Conservation (phyloP, 305 asterid species). For the Fraxinus nigra region DNA sequence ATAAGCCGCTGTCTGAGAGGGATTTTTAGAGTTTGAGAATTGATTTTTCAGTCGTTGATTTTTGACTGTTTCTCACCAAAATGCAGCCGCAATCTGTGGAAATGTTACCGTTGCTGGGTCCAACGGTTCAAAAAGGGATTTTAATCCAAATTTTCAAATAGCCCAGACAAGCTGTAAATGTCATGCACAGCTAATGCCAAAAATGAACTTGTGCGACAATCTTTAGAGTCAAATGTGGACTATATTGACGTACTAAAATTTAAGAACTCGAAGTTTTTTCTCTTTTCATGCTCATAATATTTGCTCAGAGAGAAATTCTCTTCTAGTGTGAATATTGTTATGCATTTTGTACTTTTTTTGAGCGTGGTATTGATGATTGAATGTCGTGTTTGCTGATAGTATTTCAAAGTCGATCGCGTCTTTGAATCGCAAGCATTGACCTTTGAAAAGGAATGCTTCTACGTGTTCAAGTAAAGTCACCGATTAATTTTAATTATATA, state of each 20-base stretch:
- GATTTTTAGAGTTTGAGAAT: too few relatives aligned
- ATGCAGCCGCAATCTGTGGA: too few relatives aligned
- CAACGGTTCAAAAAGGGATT: too few relatives aligned
- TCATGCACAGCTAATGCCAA: neutral
- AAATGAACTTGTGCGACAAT: slow-evolving; percentile 23
- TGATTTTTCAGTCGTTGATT: too few relatives aligned
- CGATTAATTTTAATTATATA: neutral
- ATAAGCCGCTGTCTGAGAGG: too few relatives aligned
- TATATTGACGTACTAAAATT: neutral
- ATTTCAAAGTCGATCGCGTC: neutral
- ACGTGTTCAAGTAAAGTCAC: neutral
- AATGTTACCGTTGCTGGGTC: too few relatives aligned
- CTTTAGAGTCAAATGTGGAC: slow-evolving; percentile 21
- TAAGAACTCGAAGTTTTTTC: neutral
- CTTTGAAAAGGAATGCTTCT: neutral
- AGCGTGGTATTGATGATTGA: neutral
- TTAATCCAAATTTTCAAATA: too few relatives aligned
- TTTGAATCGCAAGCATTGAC: neutral
- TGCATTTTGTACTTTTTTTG: neutral
- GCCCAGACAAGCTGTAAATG: too few relatives aligned
- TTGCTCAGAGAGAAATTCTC: neutral
- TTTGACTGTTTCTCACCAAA: too few relatives aligned
- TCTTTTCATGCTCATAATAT: neutral
- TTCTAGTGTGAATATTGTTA: neutral
- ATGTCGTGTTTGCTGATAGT: neutral